Percentiles rank a stretch among this genome's conserved stretches.
Evolutionary conservation across 305 asterid genomes (phyloP).

Genomic region (Solanum hybrid): DNA sequence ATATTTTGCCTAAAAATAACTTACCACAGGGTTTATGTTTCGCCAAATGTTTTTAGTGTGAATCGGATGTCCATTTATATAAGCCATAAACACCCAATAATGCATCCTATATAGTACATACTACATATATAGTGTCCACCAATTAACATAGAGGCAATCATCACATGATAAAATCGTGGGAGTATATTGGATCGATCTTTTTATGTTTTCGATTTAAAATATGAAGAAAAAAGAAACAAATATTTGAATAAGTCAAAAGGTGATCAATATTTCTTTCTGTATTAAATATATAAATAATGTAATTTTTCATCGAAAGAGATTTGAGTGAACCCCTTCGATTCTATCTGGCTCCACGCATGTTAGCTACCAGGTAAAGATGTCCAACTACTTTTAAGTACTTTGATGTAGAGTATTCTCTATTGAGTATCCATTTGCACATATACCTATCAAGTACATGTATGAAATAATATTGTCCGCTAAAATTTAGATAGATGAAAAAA

Average conservation of each 20-base stretch:
- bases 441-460: not conserved
- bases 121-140: not conserved
- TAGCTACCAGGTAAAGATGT: not conserved
- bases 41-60: not conserved
- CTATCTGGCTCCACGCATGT: not conserved
- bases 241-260: too few relatives aligned
- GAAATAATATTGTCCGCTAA: not conserved
- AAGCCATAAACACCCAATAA: not conserved
- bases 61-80: not conserved
- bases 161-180: not conserved
- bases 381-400: not conserved
- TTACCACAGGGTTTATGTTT: not conserved
- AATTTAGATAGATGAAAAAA: not conserved
- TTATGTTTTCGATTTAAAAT: not conserved
- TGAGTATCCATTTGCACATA: not conserved
- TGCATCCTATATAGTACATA: not conserved
- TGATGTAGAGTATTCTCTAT: not conserved
- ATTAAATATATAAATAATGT: not conserved
- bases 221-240: not conserved
- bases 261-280: rapidly evolving
- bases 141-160: not conserved
- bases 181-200: not conserved
- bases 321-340: rapidly evolving
- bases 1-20: not conserved
- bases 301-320: not conserved